phyloP scores from a whole-genome alignment of 352 stramenopile genomes.

The Pythium periplocum region DNA sequence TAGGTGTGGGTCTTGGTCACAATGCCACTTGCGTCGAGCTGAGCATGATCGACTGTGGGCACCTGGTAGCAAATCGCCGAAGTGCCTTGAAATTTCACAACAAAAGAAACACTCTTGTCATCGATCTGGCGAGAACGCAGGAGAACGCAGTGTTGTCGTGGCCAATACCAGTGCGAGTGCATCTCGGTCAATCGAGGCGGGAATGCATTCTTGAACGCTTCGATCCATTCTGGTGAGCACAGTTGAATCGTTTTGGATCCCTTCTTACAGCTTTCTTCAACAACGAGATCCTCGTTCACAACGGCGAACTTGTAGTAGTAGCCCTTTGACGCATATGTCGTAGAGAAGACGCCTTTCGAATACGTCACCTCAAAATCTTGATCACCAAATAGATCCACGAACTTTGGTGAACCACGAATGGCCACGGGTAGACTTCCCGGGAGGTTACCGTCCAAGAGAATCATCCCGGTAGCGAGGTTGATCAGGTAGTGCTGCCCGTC shows the following conservation, averaged over 20 bases:
- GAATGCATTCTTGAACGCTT: constrained; percentile 12
- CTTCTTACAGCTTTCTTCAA: constrained; percentile 21
- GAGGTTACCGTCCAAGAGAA: constrained; percentile 12
- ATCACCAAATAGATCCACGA: constrained; percentile 14
- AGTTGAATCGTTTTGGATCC: constrained; percentile 20
- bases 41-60: too few relatives aligned
- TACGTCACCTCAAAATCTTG: constrained; percentile 23
- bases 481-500: constrained; percentile 14
- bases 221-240: constrained; percentile 23
- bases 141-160: constrained; percentile 32
- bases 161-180: constrained; percentile 53
- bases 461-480: constrained; percentile 15
- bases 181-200: constrained; percentile 26
- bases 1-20: too few relatives aligned
- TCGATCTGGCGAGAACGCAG: constrained; percentile 17
- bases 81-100: constrained; percentile 14
- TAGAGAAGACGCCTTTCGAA: constrained; percentile 22
- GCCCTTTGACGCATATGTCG: constrained; percentile 15
- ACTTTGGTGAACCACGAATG: constrained; percentile 2
- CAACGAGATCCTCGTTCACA: constrained; percentile 14
- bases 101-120: constrained; percentile 18
- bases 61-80: too few relatives aligned
- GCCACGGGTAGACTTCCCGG: constrained; percentile 11
- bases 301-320: constrained; percentile 36
- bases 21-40: too few relatives aligned